These are phyloP conservation scores for Teratosphaeria nubilosa DNA, from an alignment of 2,329 filamentous ascomycete genomes.

Conservation along the genomic window DNA sequence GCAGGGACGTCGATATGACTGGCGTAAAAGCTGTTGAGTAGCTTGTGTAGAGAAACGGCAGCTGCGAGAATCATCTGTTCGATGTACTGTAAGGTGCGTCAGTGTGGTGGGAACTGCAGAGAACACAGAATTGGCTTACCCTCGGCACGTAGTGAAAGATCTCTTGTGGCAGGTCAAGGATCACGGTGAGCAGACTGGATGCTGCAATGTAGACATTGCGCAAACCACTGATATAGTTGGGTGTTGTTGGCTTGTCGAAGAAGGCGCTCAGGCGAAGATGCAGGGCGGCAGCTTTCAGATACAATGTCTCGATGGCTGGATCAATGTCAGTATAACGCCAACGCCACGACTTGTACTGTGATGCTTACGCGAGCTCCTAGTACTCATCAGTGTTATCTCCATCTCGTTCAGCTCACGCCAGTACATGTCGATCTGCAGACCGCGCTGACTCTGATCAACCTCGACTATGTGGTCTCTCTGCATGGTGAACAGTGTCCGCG, in stretches of 20 bases:
- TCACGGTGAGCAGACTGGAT: conserved; percentile 58
- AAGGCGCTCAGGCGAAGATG: conserved; percentile 71
- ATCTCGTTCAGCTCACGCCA: conserved; percentile 27
- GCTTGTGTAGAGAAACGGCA: conserved; percentile 65
- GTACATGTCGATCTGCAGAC: conserved; percentile 28
- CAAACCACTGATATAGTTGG: conserved; percentile 63
- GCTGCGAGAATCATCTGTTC: conserved; percentile 80
- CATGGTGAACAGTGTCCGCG: conserved; percentile 70
- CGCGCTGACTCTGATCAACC: conserved; percentile 27
- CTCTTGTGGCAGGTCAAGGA: conserved; percentile 49
- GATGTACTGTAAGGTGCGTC: conserved; percentile 42
- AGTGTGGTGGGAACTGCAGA: too few species aligned
- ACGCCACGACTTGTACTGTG: conserved; percentile 38
- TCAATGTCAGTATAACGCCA: conserved; percentile 36
- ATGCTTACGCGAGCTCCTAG: conserved; percentile 21
- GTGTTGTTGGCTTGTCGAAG: conserved; percentile 65
- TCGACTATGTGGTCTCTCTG: conserved; percentile 58
- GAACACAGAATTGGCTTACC: conserved; percentile 1
- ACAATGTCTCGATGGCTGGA: conserved; percentile 43
- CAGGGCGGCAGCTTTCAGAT: conserved; percentile 61
- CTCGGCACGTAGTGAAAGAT: conserved; percentile 56
- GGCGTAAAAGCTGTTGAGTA: conserved; percentile 66
- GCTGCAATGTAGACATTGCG: conserved; percentile 67
- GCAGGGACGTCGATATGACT: conserved; percentile 59
- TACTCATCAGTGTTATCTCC: conserved; percentile 25